A percentile compares a stretch with the other conserved stretches of the same genome.
Conservation (phyloP, 495 filamentous ascomycete species). For the Polyplosphaeria fusca region DNA sequence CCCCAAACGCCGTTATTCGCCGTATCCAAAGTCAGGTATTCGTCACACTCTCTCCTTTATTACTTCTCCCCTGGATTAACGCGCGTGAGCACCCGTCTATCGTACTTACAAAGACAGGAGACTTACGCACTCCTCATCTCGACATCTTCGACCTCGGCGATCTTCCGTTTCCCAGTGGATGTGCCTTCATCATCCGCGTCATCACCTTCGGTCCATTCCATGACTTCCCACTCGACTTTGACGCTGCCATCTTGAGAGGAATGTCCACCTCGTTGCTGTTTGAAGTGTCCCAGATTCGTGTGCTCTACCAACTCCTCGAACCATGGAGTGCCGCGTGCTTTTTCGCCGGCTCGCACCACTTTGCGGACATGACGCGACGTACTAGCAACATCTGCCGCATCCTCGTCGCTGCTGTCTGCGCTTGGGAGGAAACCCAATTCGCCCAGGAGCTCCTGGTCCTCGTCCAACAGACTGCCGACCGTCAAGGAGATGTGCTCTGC, state of each 20-base stretch:
- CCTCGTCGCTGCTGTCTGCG: slow-evolving; percentile 28
- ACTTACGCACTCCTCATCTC: slow-evolving; percentile 24
- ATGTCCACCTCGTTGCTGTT: slow-evolving; percentile 55
- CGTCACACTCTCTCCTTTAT: no score
- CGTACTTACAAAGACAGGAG: background rate
- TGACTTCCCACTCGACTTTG: slow-evolving; percentile 77
- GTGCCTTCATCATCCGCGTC: slow-evolving; percentile 35
- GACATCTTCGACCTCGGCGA: slow-evolving; percentile 44
- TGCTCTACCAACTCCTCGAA: slow-evolving; percentile 77
- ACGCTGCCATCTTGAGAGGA: slow-evolving; percentile 51
- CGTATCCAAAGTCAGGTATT: no score
- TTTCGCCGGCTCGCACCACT: slow-evolving; percentile 38
- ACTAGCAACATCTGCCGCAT: slow-evolving; percentile 31
- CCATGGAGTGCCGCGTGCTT: slow-evolving; percentile 65
- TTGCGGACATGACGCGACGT: slow-evolving; percentile 10
- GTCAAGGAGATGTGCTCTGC: slow-evolving; percentile 72
- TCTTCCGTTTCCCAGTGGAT: slow-evolving; percentile 51
- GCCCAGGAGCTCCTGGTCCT: slow-evolving; percentile 65
- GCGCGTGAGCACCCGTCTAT: background rate
- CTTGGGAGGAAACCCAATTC: slow-evolving; percentile 51
- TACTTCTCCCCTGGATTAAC: no score
- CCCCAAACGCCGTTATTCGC: no score
- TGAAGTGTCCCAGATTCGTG: slow-evolving; percentile 65
- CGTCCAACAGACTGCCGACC: slow-evolving; percentile 63
- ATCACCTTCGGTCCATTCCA: slow-evolving; percentile 67